Evolutionary conservation across 2,329 filamentous ascomycete genomes (phyloP).

Genomic region (Alternaria gansuensis): DNA sequence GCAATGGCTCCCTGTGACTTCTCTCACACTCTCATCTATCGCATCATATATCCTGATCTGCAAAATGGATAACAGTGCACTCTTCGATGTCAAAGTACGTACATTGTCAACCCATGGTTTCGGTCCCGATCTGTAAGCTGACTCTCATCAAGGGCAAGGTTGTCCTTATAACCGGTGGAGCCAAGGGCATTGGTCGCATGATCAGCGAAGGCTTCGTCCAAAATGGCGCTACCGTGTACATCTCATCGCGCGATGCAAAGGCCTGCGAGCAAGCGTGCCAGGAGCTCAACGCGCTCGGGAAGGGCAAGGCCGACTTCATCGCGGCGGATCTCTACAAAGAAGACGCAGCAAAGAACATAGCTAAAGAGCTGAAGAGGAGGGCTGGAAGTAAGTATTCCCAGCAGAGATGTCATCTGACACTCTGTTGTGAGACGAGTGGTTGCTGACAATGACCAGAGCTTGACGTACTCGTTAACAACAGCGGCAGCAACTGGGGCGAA

Average conservation of each 20-base stretch:
- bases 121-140: neutral
- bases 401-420: neutral
- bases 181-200: slow-evolving; percentile 72
- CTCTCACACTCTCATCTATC: neutral
- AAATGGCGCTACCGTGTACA: slow-evolving; percentile 74
- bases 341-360: slow-evolving; percentile 66
- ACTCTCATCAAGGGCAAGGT: slow-evolving; percentile 50
- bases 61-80: slow-evolving; percentile 48
- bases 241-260: slow-evolving; percentile 71
- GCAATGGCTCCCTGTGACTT: slow-evolving; percentile 13
- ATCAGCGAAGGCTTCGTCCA: slow-evolving; percentile 71
- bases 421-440: neutral
- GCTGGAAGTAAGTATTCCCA: slow-evolving; percentile 55
- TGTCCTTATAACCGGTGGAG: slow-evolving; percentile 59
- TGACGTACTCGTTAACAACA: slow-evolving; percentile 73
- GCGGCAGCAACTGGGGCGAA: slow-evolving; percentile 71
- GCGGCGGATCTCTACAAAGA: slow-evolving; percentile 71
- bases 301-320: slow-evolving; percentile 67
- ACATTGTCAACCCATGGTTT: neutral
- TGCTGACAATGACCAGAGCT: slow-evolving; percentile 52
- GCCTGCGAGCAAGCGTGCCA: slow-evolving; percentile 67
- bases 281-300: slow-evolving; percentile 64
- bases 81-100: slow-evolving; percentile 51
- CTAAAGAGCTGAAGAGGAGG: slow-evolving; percentile 63
- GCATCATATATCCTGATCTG: neutral